These are phyloP conservation scores for Piper longum DNA, from an alignment of 164 flowering plant species.

Conservation along the genomic window DNA sequence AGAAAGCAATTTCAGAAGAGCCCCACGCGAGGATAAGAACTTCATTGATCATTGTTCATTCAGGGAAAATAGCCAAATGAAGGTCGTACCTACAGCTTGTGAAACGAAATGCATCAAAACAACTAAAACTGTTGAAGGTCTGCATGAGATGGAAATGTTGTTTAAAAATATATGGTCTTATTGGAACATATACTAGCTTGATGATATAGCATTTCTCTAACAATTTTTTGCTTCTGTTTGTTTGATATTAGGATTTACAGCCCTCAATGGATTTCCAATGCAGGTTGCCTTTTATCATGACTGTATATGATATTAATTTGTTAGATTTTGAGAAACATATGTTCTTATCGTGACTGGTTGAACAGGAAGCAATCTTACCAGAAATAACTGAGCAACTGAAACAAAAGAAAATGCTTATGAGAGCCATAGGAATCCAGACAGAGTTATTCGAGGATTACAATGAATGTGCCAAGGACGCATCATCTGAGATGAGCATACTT, in stretches of 20 bases:
- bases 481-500: conserved; percentile 11
- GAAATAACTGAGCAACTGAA: conserved; percentile 9
- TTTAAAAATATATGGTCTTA: background rate
- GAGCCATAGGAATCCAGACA: conserved; percentile 61
- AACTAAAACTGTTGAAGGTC: conserved; percentile 17
- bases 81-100: conserved; percentile 9
- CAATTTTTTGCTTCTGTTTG: conserved; percentile 6
- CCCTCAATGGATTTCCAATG: conserved; percentile 11
- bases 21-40: conserved; percentile 2
- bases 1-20: conserved; percentile 6
- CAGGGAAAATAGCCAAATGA: conserved; percentile 1
- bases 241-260: conserved; percentile 15
- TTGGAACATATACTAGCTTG: background rate
- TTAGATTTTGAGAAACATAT: background rate
- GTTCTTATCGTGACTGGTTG: background rate
- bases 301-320: background rate
- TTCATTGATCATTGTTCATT: conserved; percentile 4
- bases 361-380: conserved; percentile 8
- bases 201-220: background rate
- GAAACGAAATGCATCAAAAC: conserved; percentile 9
- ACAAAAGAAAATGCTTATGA: conserved; percentile 16
- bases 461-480: conserved; percentile 6
- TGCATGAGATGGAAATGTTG: background rate
- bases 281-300: conserved; percentile 5
- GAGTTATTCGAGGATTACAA: conserved; percentile 21